Base-by-base conservation (phyloP, 1,139 yeast genomes). In the Pichia sp. region DNA sequence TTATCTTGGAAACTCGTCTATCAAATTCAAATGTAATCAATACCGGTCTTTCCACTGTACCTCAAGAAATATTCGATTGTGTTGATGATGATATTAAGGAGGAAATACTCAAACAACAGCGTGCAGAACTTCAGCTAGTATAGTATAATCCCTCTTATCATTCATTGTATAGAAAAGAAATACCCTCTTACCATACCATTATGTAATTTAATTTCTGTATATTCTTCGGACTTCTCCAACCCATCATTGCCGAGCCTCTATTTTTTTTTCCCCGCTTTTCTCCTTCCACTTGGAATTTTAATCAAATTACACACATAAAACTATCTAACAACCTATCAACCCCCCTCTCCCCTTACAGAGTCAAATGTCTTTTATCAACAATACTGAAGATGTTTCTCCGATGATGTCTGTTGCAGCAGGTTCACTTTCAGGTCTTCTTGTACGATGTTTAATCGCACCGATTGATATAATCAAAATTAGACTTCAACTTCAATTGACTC, bases 381-480 rank as follows among this genome's bases (percentile, higher is more conserved):
- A 44, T 4, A n/a, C 40, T 5, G 17, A 36, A 11, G 40, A 38
- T 9, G 34, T 39, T 4, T 38, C 47, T 3, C 36, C 56, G 2
- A 28, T 35, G 17, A 45, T 52, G 11, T 56, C 63, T 2, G 38
- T 54, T n/a, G 21, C 45, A 2, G 59, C 61, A 1, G 64, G 64
- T 2, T 54, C 63, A 1, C 35, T 56, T 5, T 55, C 63, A 2
- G 64, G 64, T 1, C 41, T 60, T n/a, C 50, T 58, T 12, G 51
- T 61, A 0, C 63, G 93, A 43, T 77, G 79, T 42, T 67, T 81
- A 20, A 82, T 91, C 0, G 95, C 98, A 0, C 98, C 98, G 1
- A 61, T 91, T 41, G 98, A 91, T 57, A 84, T 91, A 5, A 60
- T 91, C 38, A 91, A 91, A 64, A 88, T 91, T 46, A 68, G 97